Evolutionary conservation across 2,329 filamentous ascomycete species (phyloP).

Genomic region (Moelleriella libera): DNA sequence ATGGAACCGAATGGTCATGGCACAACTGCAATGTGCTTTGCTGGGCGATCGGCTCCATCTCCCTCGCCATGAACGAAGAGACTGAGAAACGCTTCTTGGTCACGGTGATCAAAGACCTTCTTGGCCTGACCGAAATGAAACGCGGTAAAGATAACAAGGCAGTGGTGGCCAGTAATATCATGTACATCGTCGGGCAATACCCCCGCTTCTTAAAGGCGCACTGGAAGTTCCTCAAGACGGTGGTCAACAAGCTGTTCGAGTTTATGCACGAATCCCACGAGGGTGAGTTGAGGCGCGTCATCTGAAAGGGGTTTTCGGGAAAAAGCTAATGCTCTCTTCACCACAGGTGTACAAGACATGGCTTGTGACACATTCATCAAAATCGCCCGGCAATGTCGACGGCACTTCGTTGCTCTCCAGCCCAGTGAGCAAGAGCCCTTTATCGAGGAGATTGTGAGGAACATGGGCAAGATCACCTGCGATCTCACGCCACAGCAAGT

Average conservation of each 20-base stretch:
- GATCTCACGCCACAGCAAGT: slow-evolving; percentile 94
- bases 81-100: slow-evolving; percentile 97
- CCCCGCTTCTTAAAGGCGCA: slow-evolving; percentile 96
- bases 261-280: slow-evolving; percentile 99
- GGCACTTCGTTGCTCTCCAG: slow-evolving; percentile 93
- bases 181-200: slow-evolving; percentile 99
- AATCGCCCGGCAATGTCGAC: slow-evolving; percentile 94
- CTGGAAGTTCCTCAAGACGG: slow-evolving; percentile 99
- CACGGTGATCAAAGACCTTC: slow-evolving; percentile 94
- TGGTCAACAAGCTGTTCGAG: slow-evolving; percentile 98
- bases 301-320: background rate
- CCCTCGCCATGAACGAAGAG: slow-evolving; percentile 97
- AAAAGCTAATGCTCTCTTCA: background rate
- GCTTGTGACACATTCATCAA: slow-evolving; percentile 99
- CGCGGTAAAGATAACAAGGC: slow-evolving; percentile 99
- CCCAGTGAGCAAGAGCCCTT: slow-evolving; percentile 91
- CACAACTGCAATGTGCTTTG: slow-evolving; percentile 98
- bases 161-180: slow-evolving; percentile 97
- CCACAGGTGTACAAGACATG: slow-evolving; percentile 88
- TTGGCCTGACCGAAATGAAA: slow-evolving; percentile 97
- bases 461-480: slow-evolving; percentile 87
- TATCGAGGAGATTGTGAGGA: slow-evolving; percentile 95
- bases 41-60: slow-evolving; percentile 98
- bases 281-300: slow-evolving; percentile 36
- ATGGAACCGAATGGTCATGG: slow-evolving; percentile 96